Percentiles rank a stretch among this genome's conserved stretches.
Evolutionary conservation across 2,329 filamentous ascomycete genomes (phyloP).

Genomic region (Penicillium fuscoglaucum): DNA sequence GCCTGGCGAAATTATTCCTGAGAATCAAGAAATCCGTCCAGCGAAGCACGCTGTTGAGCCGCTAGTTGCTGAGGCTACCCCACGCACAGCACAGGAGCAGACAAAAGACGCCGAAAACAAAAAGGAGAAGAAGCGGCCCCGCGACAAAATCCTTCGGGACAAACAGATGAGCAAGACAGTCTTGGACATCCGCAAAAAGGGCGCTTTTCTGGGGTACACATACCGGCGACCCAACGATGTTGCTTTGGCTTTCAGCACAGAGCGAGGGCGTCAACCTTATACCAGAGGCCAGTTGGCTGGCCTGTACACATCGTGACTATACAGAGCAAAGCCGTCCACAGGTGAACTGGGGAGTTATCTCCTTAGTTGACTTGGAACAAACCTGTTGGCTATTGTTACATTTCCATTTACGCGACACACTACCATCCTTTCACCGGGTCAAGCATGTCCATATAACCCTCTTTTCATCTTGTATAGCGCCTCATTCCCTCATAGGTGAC

Average conservation of each 20-base stretch:
- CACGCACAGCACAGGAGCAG: conserved; percentile 40
- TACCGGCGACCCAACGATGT: conserved; percentile 59
- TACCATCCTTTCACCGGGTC: background rate
- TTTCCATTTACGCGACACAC: background rate
- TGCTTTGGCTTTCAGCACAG: conserved; percentile 35
- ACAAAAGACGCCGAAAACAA: conserved; percentile 36
- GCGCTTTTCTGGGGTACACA: conserved; percentile 86
- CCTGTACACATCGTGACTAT: conserved; percentile 23
- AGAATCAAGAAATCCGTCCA: background rate
- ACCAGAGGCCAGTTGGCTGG: conserved; percentile 26
- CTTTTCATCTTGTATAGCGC: background rate
- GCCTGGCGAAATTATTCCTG: background rate
- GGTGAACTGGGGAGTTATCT: background rate
- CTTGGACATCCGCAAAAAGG: conserved; percentile 77
- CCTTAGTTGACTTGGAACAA: background rate
- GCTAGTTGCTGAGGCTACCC: background rate
- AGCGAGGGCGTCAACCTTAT: conserved; percentile 33
- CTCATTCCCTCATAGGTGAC: background rate
- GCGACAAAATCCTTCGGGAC: conserved; percentile 84
- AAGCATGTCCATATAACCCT: background rate
- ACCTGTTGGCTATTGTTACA: background rate
- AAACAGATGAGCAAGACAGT: conserved; percentile 63
- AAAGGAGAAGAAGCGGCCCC: conserved; percentile 73
- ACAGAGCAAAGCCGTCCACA: background rate
- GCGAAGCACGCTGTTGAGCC: background rate